Evolutionary conservation across 2,329 filamentous ascomycete genomes (phyloP), one percentile per base, ranked within the genome.

Genomic region (Remersonia thermophila): DNA sequence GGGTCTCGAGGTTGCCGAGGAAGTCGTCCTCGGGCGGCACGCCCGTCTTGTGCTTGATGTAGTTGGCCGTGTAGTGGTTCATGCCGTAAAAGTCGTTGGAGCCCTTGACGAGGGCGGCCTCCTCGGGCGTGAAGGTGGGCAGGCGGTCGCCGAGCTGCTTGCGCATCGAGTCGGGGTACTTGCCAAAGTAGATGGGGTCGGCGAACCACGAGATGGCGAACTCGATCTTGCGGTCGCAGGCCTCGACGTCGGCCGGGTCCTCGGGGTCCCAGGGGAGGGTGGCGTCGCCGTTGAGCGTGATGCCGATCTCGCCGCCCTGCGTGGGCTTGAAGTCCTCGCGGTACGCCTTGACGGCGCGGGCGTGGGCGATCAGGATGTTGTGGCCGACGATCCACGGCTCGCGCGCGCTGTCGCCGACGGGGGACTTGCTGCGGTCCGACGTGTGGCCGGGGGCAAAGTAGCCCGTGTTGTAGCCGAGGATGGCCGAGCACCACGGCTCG

Each of bases 41-140:
- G 6, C 68, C 70, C 7, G 71, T 67, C 52, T 75, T 73, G 61
- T 87, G 78, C 56, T 77, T 78, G 62, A 93, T 77, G 62, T 83
- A 93, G 67, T 91, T 83, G 53, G 83, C 80, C 34, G 83, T 87
- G 66, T 93, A 93, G 67, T 86, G 81, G 66, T 93, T 93, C 83
- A 89, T 89, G 57, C 83, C 85, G 59, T 93, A 93, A 61, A 93
- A 93, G 65, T 93, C 85, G 57, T 91, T 91, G 54, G 79, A 84
- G n/a, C 82, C 83, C 51, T 80, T 69, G 31, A 93, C 76, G n/a
- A 91, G 65, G 2, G 72, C 73, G 16, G 66, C 58, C 54, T 93
- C 83, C 47, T 83, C 80, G 0, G 69, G 58, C 0, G 80, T 85
- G 57, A 83, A 91, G 30, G 66, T 63, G 4, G 85, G 85, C 32